Base-by-base conservation (phyloP, 352 stramenopile species). In the Thraustochytrium sp. region DNA sequence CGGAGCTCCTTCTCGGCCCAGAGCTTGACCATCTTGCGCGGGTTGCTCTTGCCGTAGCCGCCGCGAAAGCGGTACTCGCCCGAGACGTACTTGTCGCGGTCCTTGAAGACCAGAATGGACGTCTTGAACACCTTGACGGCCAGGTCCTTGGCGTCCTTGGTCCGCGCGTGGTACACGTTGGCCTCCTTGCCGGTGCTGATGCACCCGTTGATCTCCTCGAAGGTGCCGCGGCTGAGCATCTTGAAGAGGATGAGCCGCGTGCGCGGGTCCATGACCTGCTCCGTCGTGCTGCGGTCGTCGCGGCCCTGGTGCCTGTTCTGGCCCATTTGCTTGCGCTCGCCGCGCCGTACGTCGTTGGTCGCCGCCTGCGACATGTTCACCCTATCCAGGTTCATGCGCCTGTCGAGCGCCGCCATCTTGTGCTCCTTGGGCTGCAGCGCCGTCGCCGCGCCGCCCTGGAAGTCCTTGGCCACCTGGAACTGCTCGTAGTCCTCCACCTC, bases 1-100 rank as follows among this genome's bases (percentile, higher is more conserved):
- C 96, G 91, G 91, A 99, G 97, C 89, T 99, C 97, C 88, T 99
- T 99, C 89, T 99, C 96, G 3, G 97, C 96, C 97, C 97, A 99
- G 29, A 98, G 90, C 87, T 98, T 98, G 82, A 99, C 96, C 97
- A 99, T 99, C 89, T 99, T 99, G 53, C 96, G 93, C 13, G 97
- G 96, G 89, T 99, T 99, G 34, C 89, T 91, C 87, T 93, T 93
- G 76, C 93, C 98, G 88, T 99, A 99, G 56, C 96, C 96, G 68
- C 97, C 92, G 36, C 95, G 89, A 89, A 98, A 99, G 3, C 84
- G 56, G 65, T 84, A 38, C 49, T 86, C 84, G 31, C 84, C 84
- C 16, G 21, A 46, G 11, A 86, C 74, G 42, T 86, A 86, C 77
- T 98, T 98, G 89, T 99, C 96, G n/a, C 97, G 90, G 90, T 99